Evolutionary conservation across 169 alveolate genomes (phyloP).

Genomic region (Babesia bovis): DNA sequence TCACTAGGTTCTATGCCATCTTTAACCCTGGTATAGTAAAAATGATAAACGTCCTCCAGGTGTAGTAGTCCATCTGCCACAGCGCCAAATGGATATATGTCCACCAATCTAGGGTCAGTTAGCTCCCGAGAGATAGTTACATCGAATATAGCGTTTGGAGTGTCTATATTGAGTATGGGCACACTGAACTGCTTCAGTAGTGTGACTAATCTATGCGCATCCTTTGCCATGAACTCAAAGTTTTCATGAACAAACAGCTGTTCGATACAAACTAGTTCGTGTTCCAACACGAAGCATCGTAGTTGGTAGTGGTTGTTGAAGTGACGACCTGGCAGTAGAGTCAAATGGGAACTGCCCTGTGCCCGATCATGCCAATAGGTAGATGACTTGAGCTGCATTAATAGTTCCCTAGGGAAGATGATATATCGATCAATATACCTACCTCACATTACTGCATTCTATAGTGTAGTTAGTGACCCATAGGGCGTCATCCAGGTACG

Average conservation of each 20-base stretch:
- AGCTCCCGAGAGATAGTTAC: slow-evolving; percentile 5
- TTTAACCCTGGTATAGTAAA: slow-evolving; percentile 15
- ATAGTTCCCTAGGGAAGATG: slow-evolving; percentile 38
- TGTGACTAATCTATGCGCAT: slow-evolving; percentile 3
- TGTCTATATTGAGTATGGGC: neutral
- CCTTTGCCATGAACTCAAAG: slow-evolving; percentile 36
- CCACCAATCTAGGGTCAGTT: neutral
- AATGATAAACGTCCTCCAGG: slow-evolving; percentile 36
- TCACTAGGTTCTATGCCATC: slow-evolving; percentile 4
- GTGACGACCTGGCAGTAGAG: slow-evolving; percentile 25
- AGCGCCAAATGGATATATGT: slow-evolving; percentile 1
- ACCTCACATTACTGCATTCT: slow-evolving; percentile 36
- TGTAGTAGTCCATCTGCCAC: neutral
- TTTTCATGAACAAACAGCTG: slow-evolving; percentile 53
- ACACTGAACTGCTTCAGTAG: neutral
- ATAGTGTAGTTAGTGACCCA: slow-evolving; percentile 48
- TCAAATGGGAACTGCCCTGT: neutral
- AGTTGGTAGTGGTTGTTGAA: slow-evolving; percentile 6
- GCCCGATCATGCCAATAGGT: slow-evolving; percentile 31
- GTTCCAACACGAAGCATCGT: slow-evolving; percentile 18
- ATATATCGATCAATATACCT: neutral
- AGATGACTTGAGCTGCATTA: slow-evolving; percentile 53
- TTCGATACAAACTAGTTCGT: slow-evolving; percentile 18
- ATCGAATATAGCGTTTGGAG: slow-evolving; percentile 3
- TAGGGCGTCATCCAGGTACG: slow-evolving; percentile 42